Percentiles rank a stretch among this genome's conserved stretches.
phyloP scores from a whole-genome alignment of 2,329 filamentous ascomycete genomes.

The Macrophomina pseudophaseolina region DNA sequence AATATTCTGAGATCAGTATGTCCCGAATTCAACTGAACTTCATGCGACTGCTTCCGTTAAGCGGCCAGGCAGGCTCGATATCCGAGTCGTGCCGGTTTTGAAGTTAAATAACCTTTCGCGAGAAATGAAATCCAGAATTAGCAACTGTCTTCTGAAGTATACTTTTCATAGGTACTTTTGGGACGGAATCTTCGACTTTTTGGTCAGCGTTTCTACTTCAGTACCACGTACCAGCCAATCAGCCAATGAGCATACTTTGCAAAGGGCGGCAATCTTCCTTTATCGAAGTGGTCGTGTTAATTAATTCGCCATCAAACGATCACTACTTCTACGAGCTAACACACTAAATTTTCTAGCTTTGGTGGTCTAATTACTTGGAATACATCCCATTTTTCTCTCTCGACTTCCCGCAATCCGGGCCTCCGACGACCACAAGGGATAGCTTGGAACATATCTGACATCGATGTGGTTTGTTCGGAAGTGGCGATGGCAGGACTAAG shows the following conservation, averaged over 20 bases:
- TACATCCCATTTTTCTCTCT: constrained; percentile 33
- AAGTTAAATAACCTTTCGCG: too few relatives aligned
- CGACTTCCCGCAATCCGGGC: constrained; percentile 33
- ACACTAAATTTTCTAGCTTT: constrained; percentile 23
- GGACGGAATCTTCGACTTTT: too few relatives aligned
- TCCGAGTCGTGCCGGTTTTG: too few relatives aligned
- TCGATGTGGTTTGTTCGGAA: constrained; percentile 33
- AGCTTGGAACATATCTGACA: constrained; percentile 30
- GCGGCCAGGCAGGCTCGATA: too few relatives aligned
- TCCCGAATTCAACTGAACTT: background rate
- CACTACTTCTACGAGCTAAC: constrained; percentile 28
- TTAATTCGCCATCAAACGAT: constrained; percentile 23
- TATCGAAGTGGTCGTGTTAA: constrained; percentile 38
- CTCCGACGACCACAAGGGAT: constrained; percentile 22
- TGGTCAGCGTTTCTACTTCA: constrained; percentile 16
- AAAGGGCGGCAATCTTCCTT: constrained; percentile 41
- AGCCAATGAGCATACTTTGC: constrained; percentile 31
- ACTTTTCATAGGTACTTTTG: too few relatives aligned
- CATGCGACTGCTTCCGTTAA: background rate
- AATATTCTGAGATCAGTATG: background rate
- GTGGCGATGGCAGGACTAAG: background rate
- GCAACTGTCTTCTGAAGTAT: too few relatives aligned
- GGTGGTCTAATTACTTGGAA: constrained; percentile 31
- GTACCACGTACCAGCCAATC: constrained; percentile 34
- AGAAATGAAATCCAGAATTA: too few relatives aligned